Evolutionary conservation across 2,329 filamentous ascomycete species (phyloP), one percentile per base, ranked within the genome.

Genomic region (Diaporthe nobilis): DNA sequence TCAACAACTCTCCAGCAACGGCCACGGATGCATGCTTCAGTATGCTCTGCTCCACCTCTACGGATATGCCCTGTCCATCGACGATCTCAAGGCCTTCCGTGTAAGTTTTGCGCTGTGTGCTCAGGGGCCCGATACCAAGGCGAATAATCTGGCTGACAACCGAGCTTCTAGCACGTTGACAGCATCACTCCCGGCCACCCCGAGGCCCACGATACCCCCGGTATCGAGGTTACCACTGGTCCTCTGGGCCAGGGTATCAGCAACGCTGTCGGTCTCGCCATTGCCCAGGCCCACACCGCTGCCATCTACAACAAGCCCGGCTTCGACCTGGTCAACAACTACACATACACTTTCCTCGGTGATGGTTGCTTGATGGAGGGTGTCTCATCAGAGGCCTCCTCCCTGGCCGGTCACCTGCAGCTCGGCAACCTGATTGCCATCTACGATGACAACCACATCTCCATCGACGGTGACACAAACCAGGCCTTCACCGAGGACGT

Each of bases 331-430:
- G 88, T 98, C 87, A 94, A 97, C 92, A 98, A 98, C 93, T 92
- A 98, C 92, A 99, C 97, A 85, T 99, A 96, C 89, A 88, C 86
- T 87, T 98, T 98, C 92, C 94, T 99, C 84, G 97, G 97, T 85
- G 97, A 99, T 90, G 97, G 97, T 80, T 99, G 97, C 88, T 92
- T 97, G 87, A 97, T 98, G 96, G 97, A 99, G 90, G 97, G 97
- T 90, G 91, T 99, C 88, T 95, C 97, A 80, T 92, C 92, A 84
- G 97, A 99, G 90, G 96, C 97, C 82, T 95, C 91, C 81, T 98
- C 95, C 77, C 91, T 95, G 81, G 97, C 97, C 81, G 97, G 97
- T 84, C 97, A 99, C 89, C 91, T 98, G 86, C 94, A 98, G 91
- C 92, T 99, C 79, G 97, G 96, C 85, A 99, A 98, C 91, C 90